Conservation (phyloP, 2,329 filamentous ascomycete species). For the Elsinoe ampelina region DNA sequence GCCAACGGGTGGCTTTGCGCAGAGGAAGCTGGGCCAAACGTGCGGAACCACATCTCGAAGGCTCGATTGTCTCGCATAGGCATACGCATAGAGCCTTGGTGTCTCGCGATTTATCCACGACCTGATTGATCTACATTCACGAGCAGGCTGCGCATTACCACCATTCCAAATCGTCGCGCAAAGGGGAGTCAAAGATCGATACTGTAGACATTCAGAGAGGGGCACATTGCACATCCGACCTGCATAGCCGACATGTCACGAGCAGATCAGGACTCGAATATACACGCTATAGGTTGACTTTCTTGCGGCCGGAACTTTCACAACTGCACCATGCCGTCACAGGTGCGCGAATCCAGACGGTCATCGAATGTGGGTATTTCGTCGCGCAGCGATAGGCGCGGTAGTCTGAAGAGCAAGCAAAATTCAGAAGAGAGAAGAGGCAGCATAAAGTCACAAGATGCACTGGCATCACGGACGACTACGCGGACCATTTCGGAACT, state of each 20-base stretch:
- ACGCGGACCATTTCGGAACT: neutral
- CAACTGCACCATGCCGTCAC: neutral
- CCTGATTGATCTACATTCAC: neutral
- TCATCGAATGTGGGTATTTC: neutral
- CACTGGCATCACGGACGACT: neutral
- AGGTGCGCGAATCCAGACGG: conserved; percentile 5
- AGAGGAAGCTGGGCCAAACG: conserved; percentile 11
- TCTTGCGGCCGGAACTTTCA: neutral
- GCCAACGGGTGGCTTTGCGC: conserved; percentile 7
- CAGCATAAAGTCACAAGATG: conserved; percentile 9
- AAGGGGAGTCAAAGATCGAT: neutral
- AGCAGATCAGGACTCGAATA: neutral
- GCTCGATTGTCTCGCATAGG: neutral
- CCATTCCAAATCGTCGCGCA: neutral
- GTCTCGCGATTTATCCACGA: neutral
- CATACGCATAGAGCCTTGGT: neutral
- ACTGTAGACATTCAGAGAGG: neutral
- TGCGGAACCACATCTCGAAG: neutral
- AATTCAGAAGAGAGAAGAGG: conserved; percentile 4
- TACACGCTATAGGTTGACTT: conserved; percentile 5
- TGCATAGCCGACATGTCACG: conserved; percentile 3
- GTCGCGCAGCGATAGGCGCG: conserved; percentile 6
- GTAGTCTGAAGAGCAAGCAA: conserved; percentile 6
- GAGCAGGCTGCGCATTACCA: neutral
- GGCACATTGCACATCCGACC: neutral